Percentiles rank a stretch among this genome's conserved stretches.
These are phyloP conservation scores for Dictyostelium purpureum DNA, from an alignment of 78 protist genomes.

Conservation along the genomic window DNA sequence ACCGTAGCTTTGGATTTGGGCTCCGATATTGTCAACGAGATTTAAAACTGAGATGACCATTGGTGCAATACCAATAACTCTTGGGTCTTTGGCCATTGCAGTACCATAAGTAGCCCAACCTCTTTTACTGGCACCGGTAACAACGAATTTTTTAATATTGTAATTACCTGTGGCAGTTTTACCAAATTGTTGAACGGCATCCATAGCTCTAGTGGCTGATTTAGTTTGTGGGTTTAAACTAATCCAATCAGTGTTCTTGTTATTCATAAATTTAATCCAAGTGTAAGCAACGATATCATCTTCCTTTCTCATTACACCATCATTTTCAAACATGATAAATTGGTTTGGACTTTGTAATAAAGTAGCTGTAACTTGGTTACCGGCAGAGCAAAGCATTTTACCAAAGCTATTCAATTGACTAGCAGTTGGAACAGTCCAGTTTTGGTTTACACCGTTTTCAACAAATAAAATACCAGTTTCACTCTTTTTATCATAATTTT, in stretches of 20 bases:
- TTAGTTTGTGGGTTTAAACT: not conserved
- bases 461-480: not conserved
- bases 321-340: slow-evolving; percentile 16
- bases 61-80: slow-evolving; percentile 71
- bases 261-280: slow-evolving; percentile 27
- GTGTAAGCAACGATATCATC: slow-evolving; percentile 50
- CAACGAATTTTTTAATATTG: slow-evolving; percentile 38
- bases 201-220: slow-evolving; percentile 22
- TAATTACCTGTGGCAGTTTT: not conserved
- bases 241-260: slow-evolving; percentile 2
- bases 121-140: slow-evolving; percentile 50
- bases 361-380: not conserved
- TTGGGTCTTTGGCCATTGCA: slow-evolving; percentile 40
- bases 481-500: not conserved
- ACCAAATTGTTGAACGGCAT: slow-evolving; percentile 36
- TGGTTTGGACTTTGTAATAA: slow-evolving; percentile 47
- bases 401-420: not conserved
- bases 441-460: not conserved
- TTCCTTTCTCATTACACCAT: not conserved
- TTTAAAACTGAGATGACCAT: slow-evolving; percentile 60
- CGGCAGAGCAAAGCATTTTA: not conserved
- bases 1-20: slow-evolving; percentile 44
- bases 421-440: not conserved
- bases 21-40: not conserved
- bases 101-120: slow-evolving; percentile 74